These are phyloP conservation scores for Aspergillus hiratsukae DNA, from an alignment of 2,329 filamentous ascomycete genomes.

Conservation along the genomic window DNA sequence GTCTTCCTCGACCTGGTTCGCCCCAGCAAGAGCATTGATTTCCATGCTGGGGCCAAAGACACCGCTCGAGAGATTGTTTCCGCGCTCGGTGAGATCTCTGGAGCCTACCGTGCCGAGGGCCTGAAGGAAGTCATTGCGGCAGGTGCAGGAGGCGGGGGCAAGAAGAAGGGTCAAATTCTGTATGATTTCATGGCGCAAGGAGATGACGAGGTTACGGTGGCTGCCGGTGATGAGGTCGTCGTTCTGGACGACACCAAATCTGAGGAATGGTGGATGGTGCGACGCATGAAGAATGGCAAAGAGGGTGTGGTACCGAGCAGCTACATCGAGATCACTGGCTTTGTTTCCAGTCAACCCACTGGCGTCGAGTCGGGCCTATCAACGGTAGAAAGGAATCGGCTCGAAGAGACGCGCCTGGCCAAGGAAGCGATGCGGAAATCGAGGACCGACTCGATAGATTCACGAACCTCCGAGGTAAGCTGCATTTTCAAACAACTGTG, in stretches of 20 bases:
- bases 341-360: constrained; percentile 50
- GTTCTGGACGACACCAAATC: constrained; percentile 86
- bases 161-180: constrained; percentile 79
- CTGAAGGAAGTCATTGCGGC: constrained; percentile 82
- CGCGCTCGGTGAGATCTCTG: constrained; percentile 82
- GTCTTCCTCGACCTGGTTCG: constrained; percentile 90
- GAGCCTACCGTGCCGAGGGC: constrained; percentile 73
- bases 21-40: constrained; percentile 92
- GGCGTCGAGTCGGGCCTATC: constrained; percentile 61
- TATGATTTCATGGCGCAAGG: constrained; percentile 98
- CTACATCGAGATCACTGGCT: constrained; percentile 84
- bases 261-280: constrained; percentile 98
- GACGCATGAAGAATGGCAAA: constrained; percentile 82
- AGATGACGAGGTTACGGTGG: constrained; percentile 92
- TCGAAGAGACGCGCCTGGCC: constrained; percentile 78
- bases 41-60: constrained; percentile 95
- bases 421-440: constrained; percentile 68
- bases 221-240: constrained; percentile 82
- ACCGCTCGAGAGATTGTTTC: constrained; percentile 90
- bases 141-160: constrained; percentile 59
- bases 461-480: constrained; percentile 66
- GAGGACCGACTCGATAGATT: constrained; percentile 54
- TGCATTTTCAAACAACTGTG: constrained; percentile 28
- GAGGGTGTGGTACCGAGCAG: constrained; percentile 95
- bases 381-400: constrained; percentile 67